Evolutionary conservation across 1,284 basidiomycete species (phyloP).

Genomic region (Cryptococcus sp.): DNA sequence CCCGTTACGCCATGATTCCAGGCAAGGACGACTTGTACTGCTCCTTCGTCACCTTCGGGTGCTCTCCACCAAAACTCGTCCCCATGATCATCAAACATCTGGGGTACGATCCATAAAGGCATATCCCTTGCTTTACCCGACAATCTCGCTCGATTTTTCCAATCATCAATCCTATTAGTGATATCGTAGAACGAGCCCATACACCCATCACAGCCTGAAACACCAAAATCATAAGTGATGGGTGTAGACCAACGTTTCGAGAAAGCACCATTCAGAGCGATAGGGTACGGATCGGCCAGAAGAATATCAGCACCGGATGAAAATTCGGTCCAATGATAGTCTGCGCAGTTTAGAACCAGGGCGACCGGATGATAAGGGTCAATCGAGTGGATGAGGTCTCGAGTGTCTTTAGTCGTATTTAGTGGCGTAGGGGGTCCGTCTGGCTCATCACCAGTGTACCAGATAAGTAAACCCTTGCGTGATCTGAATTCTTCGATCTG

Average conservation of each 20-base stretch:
- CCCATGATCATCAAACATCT: conserved; percentile 15
- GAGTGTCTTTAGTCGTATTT: conserved; percentile 7
- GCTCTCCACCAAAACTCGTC: conserved; percentile 22
- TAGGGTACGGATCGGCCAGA: conserved; percentile 15
- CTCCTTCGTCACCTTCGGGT: conserved; percentile 13
- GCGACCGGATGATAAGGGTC: conserved; percentile 18
- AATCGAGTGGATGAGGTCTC: neutral
- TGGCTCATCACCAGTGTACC: conserved; percentile 22
- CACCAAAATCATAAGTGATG: conserved; percentile 11
- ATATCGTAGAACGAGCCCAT: conserved; percentile 15
- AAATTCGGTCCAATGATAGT: conserved; percentile 13
- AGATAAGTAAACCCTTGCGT: conserved; percentile 8
- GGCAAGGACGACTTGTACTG: conserved; percentile 4
- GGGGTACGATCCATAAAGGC: conserved; percentile 17
- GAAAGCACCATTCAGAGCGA: conserved; percentile 14
- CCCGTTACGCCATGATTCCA: conserved; percentile 14
- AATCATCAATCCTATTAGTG: conserved; percentile 7
- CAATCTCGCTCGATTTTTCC: conserved; percentile 1
- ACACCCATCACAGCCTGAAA: conserved; percentile 18
- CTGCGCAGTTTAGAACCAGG: conserved; percentile 16
- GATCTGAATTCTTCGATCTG: conserved; percentile 13
- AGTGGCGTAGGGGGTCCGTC: conserved; percentile 12
- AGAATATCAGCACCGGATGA: conserved; percentile 16
- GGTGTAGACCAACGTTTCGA: conserved; percentile 13
- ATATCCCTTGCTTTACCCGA: conserved; percentile 4